Conservation (phyloP, 2,329 filamentous ascomycete genomes). For the Bipolaris zeicola region DNA sequence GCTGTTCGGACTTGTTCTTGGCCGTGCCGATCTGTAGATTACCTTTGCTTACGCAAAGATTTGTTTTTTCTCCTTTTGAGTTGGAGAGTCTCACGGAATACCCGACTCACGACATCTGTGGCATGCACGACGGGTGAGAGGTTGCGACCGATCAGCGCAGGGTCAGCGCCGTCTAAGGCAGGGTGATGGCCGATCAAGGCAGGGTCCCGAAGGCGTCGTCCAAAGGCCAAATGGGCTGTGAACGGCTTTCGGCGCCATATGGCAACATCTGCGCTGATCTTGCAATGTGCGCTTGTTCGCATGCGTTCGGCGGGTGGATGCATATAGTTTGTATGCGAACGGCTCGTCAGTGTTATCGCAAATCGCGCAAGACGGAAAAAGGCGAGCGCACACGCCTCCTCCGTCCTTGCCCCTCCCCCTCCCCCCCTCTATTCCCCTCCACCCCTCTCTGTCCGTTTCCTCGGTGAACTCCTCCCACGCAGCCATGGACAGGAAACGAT, state of each 20-base stretch:
- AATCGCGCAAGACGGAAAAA: conserved; percentile 6
- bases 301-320: conserved; percentile 4
- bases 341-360: background rate
- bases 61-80: background rate
- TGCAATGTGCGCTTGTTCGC: background rate
- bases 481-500: background rate
- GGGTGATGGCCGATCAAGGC: conserved; percentile 8
- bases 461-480: background rate
- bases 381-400: background rate
- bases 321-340: conserved; percentile 5
- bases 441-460: background rate
- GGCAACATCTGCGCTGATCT: background rate
- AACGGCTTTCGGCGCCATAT: conserved; percentile 8
- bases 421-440: background rate
- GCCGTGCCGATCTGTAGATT: background rate
- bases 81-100: background rate
- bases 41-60: background rate
- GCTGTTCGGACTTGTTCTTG: conserved; percentile 17
- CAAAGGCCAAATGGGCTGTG: background rate
- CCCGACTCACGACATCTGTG: background rate
- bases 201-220: conserved; percentile 4
- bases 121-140: background rate
- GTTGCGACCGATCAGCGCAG: conserved; percentile 13
- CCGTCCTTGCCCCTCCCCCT: background rate
- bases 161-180: conserved; percentile 4